Evolutionary conservation across 805 yeast species (phyloP).

Genomic region (Clavispora vitiphila): DNA sequence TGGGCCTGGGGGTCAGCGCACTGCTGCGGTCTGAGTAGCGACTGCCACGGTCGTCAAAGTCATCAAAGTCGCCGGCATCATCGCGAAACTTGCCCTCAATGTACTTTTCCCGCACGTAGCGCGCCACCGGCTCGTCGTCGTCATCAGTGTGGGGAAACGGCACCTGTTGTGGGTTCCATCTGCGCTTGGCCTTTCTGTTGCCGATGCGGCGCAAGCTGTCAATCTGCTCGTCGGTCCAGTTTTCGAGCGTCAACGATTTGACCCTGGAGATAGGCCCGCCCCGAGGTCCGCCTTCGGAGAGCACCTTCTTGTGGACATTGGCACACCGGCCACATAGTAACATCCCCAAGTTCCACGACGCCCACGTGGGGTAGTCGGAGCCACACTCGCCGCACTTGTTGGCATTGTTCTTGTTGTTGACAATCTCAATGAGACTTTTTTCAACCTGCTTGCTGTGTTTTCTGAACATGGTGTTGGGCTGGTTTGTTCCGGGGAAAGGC

Average conservation of each 20-base stretch:
- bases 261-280: constrained; percentile 51
- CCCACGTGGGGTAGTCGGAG: constrained; percentile 60
- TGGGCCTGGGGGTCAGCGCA: constrained; percentile 6
- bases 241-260: constrained; percentile 68
- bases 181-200: constrained; percentile 51
- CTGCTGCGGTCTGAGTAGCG: constrained; percentile 20
- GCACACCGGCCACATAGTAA: constrained; percentile 86
- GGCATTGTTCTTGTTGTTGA: constrained; percentile 53
- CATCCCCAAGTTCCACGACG: constrained; percentile 51
- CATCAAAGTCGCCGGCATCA: constrained; percentile 30
- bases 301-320: constrained; percentile 61
- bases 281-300: constrained; percentile 35
- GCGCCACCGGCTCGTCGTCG: constrained; percentile 47
- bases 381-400: constrained; percentile 82
- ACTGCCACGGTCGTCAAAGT: constrained; percentile 27
- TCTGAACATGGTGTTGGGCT: constrained; percentile 23
- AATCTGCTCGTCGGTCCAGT: constrained; percentile 59
- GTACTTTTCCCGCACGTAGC: constrained; percentile 64
- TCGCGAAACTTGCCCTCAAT: constrained; percentile 54
- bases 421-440: constrained; percentile 51
- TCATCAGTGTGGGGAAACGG: constrained; percentile 78
- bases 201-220: constrained; percentile 46
- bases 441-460: constrained; percentile 42
- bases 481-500: not conserved
- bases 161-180: constrained; percentile 65